Conservation (phyloP, 805 yeast genomes). For the Nakazawaea populi region DNA sequence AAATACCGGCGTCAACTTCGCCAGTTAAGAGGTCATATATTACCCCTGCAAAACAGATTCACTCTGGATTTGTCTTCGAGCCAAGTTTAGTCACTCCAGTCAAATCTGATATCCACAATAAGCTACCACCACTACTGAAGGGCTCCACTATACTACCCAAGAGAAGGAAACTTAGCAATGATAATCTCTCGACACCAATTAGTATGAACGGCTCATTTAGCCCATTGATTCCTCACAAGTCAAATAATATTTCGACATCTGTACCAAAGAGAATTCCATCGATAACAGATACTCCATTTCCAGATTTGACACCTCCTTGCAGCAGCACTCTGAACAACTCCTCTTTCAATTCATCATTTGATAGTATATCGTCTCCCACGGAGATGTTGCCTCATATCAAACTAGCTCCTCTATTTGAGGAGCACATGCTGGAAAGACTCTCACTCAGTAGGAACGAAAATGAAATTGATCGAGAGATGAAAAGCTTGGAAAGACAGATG, state of each 20-base stretch:
- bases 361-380: neutral
- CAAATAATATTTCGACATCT: conserved; percentile 8
- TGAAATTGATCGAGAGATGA: neutral
- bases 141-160: conserved; percentile 9
- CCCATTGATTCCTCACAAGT: conserved; percentile 4
- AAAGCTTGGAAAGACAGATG: neutral
- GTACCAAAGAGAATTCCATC: conserved; percentile 7
- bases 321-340: neutral
- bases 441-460: conserved; percentile 1
- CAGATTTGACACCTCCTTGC: conserved; percentile 9
- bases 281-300: conserved; percentile 7
- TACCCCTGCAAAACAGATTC: neutral
- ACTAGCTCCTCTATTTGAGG: neutral
- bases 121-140: conserved; percentile 6
- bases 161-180: conserved; percentile 7
- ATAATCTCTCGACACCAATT: neutral
- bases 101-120: conserved; percentile 5
- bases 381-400: neutral
- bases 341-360: neutral
- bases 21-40: neutral
- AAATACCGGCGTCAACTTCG: neutral
- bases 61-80: too few species aligned
- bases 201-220: neutral
- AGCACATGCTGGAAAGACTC: neutral
- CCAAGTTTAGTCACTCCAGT: conserved; percentile 1